Conservation (phyloP, 2,329 filamentous ascomycete genomes). For the Falciphora oryzae region DNA sequence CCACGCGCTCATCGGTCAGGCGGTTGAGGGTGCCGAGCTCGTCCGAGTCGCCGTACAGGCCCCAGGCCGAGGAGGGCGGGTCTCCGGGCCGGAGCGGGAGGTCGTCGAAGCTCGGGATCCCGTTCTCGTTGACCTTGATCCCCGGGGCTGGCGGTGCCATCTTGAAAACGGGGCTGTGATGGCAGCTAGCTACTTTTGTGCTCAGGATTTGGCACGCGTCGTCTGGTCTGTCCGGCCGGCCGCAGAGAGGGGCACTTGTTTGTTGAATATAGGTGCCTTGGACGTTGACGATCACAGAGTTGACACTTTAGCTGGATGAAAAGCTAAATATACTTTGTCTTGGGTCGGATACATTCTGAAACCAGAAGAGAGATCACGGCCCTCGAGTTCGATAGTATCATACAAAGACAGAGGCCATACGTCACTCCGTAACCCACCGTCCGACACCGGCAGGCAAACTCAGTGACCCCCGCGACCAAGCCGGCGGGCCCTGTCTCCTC, state of each 20-base stretch:
- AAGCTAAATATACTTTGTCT: too few species aligned
- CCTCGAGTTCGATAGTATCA: not conserved
- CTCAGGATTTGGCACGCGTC: not conserved
- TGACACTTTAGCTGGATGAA: too few species aligned
- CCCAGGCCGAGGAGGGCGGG: constrained; percentile 31
- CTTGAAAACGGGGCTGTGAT: not conserved
- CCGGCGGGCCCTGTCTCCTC: too few species aligned
- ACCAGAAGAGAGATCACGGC: too few species aligned
- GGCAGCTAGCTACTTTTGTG: not conserved
- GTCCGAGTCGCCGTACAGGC: constrained; percentile 49
- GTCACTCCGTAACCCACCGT: not conserved
- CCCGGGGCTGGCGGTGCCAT: not conserved
- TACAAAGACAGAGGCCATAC: not conserved
- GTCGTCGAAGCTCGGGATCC: constrained; percentile 12
- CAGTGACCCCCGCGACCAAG: too few species aligned
- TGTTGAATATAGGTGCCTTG: not conserved
- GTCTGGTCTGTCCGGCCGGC: not conserved
- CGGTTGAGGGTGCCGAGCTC: constrained; percentile 57
- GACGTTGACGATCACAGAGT: not conserved
- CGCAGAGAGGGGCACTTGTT: too few species aligned
- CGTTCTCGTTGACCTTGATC: constrained; percentile 9
- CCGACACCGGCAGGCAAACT: not conserved
- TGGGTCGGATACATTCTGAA: too few species aligned
- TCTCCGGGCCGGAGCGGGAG: constrained; percentile 13
- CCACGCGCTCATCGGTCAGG: constrained; percentile 48